Base-by-base conservation (phyloP, 2,329 filamentous ascomycete species). In the Venturia nashicola region DNA sequence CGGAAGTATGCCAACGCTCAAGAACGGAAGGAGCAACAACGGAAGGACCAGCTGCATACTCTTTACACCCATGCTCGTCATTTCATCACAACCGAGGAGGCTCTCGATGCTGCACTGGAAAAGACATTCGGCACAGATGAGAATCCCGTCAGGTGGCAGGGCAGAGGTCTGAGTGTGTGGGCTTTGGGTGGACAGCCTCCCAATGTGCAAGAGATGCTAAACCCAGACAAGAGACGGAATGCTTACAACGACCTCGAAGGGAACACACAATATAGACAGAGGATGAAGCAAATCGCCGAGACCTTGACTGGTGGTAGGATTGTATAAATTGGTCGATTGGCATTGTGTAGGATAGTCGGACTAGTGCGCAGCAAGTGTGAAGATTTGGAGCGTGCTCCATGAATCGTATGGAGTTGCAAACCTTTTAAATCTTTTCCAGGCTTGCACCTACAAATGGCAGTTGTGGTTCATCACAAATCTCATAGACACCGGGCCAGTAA, bases 11-110 rank as follows among this genome's bases (percentile, higher is more conserved):
- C 69, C 0, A 79, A 64, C 71, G 32, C 76, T 61, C 73, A 79
- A 40, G 76, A 75, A 11, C 73, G 77, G 62, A 85, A 86, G 72
- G 78, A 80, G 54, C 80, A 86, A 65, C 79, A 81, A 62, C 83
- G 88, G 61, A 81, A 83, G 66, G 85, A 93, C 68, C 83, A 87
- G 18, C 77, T 99, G 39, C 90, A 96, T 76, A 86, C 90, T 65
- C 82, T 99, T 14, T 99, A 99, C 77, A 89, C 94, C 77, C 89
- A 91, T 69, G 91, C 94, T 5, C 84, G 88, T 34, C 79, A 84
- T 46, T 99, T 97, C 77, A 97, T 99, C 72, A 86, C 91, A 20
- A 86, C 83, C 32, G 91, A 96, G 73, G 77, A 82, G 61, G 87
- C 96, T 73, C 82, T 99, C 42, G 83, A 89, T 69, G 79, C 80